Percentiles rank a stretch among this genome's conserved stretches.
These are phyloP conservation scores for Hanseniaspora gamundiae DNA, from an alignment of 1,139 yeast genomes.

Conservation along the genomic window DNA sequence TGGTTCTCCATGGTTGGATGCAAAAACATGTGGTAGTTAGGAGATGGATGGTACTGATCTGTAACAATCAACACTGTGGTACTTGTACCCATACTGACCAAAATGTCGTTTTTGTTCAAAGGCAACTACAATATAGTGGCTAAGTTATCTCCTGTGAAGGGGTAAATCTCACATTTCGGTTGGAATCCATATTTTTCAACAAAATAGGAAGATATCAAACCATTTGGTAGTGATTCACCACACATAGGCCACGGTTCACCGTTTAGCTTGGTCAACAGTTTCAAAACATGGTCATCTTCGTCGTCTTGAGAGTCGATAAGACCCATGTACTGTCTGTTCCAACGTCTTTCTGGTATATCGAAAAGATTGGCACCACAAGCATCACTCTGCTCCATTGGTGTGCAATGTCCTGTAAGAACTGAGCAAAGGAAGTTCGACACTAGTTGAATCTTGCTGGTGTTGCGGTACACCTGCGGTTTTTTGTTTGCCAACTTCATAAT, in stretches of 20 bases:
- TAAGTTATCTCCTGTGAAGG: slow-evolving; percentile 84
- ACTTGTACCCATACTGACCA: slow-evolving; percentile 78
- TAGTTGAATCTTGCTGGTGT: slow-evolving; percentile 53
- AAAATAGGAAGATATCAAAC: slow-evolving; percentile 45
- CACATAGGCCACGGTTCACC: slow-evolving; percentile 17
- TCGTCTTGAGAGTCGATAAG: slow-evolving; percentile 24
- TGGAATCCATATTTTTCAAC: slow-evolving; percentile 50
- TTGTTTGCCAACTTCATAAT: slow-evolving; percentile 58
- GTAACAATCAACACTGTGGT: slow-evolving; percentile 80
- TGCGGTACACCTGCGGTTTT: slow-evolving; percentile 39
- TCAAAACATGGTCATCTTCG: slow-evolving; percentile 30
- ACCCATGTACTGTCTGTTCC: slow-evolving; percentile 38
- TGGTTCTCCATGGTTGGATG: slow-evolving; percentile 72
- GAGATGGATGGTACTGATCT: slow-evolving; percentile 63
- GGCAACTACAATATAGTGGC: slow-evolving; percentile 84
- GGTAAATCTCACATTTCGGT: slow-evolving; percentile 41
- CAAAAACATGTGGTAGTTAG: slow-evolving; percentile 72
- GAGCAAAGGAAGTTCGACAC: slow-evolving; percentile 74
- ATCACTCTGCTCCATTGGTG: slow-evolving; percentile 68
- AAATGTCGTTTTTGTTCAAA: slow-evolving; percentile 58
- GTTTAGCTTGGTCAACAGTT: slow-evolving; percentile 15
- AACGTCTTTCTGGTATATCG: slow-evolving; percentile 44
- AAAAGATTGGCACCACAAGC: slow-evolving; percentile 89
- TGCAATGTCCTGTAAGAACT: slow-evolving; percentile 50
- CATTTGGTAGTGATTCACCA: slow-evolving; percentile 29